Percentiles rank a stretch among this genome's conserved stretches.
Evolutionary conservation across 2,329 filamentous ascomycete genomes (phyloP).

Genomic region (Botryotinia globosa): DNA sequence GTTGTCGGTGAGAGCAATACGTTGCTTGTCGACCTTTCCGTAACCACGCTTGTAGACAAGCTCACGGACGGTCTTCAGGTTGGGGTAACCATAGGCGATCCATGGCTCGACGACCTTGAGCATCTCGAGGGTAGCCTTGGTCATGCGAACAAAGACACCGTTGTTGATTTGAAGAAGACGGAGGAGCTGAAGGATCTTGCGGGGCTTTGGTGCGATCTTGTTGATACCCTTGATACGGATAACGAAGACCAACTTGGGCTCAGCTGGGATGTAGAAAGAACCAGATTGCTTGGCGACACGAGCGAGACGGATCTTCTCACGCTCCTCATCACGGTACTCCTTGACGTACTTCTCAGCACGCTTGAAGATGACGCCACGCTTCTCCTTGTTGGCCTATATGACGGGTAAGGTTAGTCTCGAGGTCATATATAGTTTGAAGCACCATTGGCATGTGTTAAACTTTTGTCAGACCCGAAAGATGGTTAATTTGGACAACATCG

Average conservation of each 20-base stretch:
- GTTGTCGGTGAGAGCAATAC: constrained; percentile 95
- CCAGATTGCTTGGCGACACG: constrained; percentile 89
- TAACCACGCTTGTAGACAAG: constrained; percentile 99
- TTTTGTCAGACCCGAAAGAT: constrained; percentile 97
- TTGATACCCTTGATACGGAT: constrained; percentile 99
- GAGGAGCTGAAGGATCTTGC: constrained; percentile 99
- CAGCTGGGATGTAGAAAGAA: constrained; percentile 89
- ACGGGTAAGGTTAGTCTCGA: constrained; percentile 42
- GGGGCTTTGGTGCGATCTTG: constrained; percentile 99
- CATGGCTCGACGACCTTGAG: constrained; percentile 98
- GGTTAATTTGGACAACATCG: constrained; percentile 98
- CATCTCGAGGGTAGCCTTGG: constrained; percentile 98
- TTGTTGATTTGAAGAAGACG: constrained; percentile 99
- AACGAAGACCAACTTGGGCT: constrained; percentile 96
- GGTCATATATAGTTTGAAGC: constrained; percentile 22
- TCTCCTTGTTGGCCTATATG: constrained; percentile 91
- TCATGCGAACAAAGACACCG: constrained; percentile 95
- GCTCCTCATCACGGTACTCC: constrained; percentile 98
- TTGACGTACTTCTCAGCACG: constrained; percentile 99
- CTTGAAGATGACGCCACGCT: constrained; percentile 99
- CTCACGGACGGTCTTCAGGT: constrained; percentile 98
- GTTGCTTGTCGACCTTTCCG: constrained; percentile 98
- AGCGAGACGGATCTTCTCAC: constrained; percentile 92
- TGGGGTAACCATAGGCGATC: constrained; percentile 98
- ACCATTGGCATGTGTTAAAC: constrained; percentile 31